A percentile compares a stretch with the other conserved stretches of the same genome.
Evolutionary conservation across 768 basidiomycete species (phyloP).

Genomic region (Leccinum incarnatum): DNA sequence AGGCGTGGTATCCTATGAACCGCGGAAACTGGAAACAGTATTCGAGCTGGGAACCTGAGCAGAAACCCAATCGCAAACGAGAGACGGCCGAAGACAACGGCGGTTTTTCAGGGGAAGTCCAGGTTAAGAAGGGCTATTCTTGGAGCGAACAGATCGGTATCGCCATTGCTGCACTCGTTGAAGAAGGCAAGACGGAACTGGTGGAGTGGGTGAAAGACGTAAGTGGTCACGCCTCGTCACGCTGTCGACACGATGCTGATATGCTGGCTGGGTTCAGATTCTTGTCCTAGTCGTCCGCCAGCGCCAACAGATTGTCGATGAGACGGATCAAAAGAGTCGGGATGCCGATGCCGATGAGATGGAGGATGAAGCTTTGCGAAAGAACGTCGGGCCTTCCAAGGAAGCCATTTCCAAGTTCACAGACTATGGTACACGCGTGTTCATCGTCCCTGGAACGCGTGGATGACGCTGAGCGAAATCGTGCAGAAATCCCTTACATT

Average conservation of each 20-base stretch:
- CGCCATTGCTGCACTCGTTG: constrained; percentile 69
- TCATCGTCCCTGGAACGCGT: background rate
- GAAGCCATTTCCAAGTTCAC: constrained; percentile 67
- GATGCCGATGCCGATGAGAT: constrained; percentile 37
- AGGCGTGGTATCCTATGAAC: constrained; percentile 92
- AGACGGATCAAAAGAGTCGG: constrained; percentile 47
- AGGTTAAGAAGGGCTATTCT: constrained; percentile 83
- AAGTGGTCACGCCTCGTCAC: constrained; percentile 32
- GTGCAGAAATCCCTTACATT: constrained; percentile 70
- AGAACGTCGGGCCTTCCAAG: constrained; percentile 49
- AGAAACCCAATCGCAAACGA: constrained; percentile 36
- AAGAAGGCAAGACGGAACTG: constrained; percentile 58
- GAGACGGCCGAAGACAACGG: constrained; percentile 35
- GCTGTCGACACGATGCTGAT: constrained; percentile 18
- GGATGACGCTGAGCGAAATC: constrained; percentile 1
- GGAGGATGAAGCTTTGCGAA: constrained; percentile 26
- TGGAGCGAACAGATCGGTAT: constrained; percentile 92
- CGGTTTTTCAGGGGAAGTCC: constrained; percentile 61
- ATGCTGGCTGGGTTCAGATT: constrained; percentile 43
- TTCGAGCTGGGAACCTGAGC: constrained; percentile 69
- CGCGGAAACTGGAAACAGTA: constrained; percentile 82
- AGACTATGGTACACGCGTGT: constrained; percentile 63
- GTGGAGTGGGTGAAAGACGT: constrained; percentile 85
- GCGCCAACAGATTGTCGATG: constrained; percentile 59
- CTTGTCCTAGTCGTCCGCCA: constrained; percentile 56